phyloP scores from a whole-genome alignment of 2,329 filamentous ascomycete genomes.

The Bipolaris zeicola region DNA sequence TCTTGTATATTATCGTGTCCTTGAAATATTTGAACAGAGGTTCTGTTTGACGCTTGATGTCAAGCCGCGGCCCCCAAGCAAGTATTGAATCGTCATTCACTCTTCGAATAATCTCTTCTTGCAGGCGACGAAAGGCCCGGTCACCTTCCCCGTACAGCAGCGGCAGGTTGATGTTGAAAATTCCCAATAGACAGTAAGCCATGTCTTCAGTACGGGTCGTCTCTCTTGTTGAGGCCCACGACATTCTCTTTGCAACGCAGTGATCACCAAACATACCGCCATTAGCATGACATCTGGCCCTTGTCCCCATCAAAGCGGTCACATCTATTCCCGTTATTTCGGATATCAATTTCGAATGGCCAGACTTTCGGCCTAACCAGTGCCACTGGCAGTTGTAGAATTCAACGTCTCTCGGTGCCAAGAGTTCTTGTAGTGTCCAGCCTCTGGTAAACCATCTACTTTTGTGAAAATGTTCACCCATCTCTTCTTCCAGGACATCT shows the following conservation, averaged over 20 bases:
- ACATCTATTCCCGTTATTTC: not conserved
- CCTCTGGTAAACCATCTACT: constrained; percentile 7
- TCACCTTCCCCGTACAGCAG: constrained; percentile 41
- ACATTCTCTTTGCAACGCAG: constrained; percentile 22
- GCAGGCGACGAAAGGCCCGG: constrained; percentile 27
- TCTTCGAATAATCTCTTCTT: constrained; percentile 28
- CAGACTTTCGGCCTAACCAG: not conserved
- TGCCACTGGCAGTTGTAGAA: not conserved
- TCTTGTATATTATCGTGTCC: not conserved
- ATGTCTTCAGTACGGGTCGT: constrained; percentile 33
- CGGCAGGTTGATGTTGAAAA: constrained; percentile 39
- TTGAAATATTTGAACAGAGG: too few species aligned
- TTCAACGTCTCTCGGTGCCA: not conserved
- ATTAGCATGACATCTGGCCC: too few species aligned
- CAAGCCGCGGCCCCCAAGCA: constrained; percentile 10
- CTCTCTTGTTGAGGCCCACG: constrained; percentile 17
- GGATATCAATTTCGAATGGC: not conserved
- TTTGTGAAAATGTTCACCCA: not conserved
- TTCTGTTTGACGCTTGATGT: too few species aligned
- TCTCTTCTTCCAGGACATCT: not conserved
- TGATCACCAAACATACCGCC: not conserved
- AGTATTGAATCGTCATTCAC: constrained; percentile 22
- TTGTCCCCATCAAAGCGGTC: not conserved
- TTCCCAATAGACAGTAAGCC: constrained; percentile 41
- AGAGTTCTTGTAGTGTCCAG: constrained; percentile 5